Conservation (phyloP, 78 protist genomes). For the Dictyostelium purpureum region DNA sequence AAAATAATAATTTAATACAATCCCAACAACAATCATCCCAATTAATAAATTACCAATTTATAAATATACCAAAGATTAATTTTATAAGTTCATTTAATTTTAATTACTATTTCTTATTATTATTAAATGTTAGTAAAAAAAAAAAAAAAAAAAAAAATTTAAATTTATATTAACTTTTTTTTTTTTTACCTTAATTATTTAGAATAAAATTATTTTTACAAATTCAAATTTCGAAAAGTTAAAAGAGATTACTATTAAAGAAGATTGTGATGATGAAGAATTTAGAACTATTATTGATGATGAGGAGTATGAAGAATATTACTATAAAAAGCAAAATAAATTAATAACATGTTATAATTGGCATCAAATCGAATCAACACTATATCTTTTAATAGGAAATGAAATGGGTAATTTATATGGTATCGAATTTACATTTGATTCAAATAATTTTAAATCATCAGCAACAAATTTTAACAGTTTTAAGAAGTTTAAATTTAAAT, state of each 20-base stretch:
- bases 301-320: not conserved
- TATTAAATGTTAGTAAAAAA: not conserved
- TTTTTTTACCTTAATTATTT: too few relatives aligned
- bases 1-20: too few relatives aligned
- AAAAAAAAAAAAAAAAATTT: too few relatives aligned
- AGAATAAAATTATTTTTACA: not conserved
- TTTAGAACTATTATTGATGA: too few relatives aligned
- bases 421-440: not conserved
- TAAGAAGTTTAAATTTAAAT: not conserved
- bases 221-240: constrained; percentile 1
- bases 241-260: not conserved
- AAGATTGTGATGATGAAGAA: not conserved
- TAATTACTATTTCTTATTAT: not conserved
- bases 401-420: not conserved
- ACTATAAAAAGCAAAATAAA: not conserved
- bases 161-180: too few relatives aligned
- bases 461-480: not conserved
- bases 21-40: not conserved
- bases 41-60: not conserved
- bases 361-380: not conserved
- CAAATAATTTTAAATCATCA: not conserved
- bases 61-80: not conserved
- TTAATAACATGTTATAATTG: not conserved
- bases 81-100: not conserved
- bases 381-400: not conserved